Evolutionary conservation across 768 basidiomycete genomes (phyloP).

Genomic region (Clitopilus passeckerianus): DNA sequence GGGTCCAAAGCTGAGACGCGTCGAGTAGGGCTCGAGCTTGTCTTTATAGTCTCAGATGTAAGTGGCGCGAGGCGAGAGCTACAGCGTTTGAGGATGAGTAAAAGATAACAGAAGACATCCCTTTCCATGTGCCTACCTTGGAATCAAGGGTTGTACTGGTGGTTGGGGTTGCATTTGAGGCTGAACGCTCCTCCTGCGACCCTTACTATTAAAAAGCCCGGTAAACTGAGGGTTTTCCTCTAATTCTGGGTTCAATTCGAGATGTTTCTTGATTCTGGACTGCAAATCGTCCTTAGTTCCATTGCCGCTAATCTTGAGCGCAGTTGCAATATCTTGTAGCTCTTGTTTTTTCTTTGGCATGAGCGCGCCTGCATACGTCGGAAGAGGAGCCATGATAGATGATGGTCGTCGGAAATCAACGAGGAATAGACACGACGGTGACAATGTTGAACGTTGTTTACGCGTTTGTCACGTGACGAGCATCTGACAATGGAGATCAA

Average conservation of each 20-base stretch:
- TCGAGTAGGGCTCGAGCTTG: constrained; percentile 10
- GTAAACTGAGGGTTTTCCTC: constrained; percentile 55
- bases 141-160: neutral
- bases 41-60: neutral
- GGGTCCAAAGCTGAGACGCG: constrained; percentile 30
- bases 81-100: neutral
- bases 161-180: constrained; percentile 19
- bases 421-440: constrained; percentile 20
- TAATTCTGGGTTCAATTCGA: constrained; percentile 51
- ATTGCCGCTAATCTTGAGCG: constrained; percentile 43
- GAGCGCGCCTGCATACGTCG: constrained; percentile 45
- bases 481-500: constrained; percentile 3
- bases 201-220: constrained; percentile 42
- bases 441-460: constrained; percentile 12
- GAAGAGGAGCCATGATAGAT: constrained; percentile 34
- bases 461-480: constrained; percentile 27
- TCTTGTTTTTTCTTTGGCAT: constrained; percentile 67
- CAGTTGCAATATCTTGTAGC: constrained; percentile 54
- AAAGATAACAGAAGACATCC: neutral
- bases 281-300: constrained; percentile 66
- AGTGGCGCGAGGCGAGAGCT: constrained; percentile 5
- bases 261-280: constrained; percentile 55
- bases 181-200: constrained; percentile 37
- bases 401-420: constrained; percentile 17
- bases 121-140: neutral